phyloP scores from a whole-genome alignment of 75 land plant genomes.

The Chamaecyparis obtusa region DNA sequence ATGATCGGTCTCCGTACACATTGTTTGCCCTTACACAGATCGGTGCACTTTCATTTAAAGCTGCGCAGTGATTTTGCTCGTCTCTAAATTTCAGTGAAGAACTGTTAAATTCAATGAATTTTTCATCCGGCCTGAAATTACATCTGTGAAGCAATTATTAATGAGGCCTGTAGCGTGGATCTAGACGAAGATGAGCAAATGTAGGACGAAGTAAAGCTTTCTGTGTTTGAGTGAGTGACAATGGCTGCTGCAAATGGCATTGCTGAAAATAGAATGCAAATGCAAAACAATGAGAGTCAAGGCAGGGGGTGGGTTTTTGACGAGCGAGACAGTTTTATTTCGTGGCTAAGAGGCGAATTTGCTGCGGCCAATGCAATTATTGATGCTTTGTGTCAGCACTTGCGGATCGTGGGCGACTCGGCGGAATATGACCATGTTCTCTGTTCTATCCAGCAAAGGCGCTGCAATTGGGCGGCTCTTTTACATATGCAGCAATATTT shows the following conservation, averaged over 20 bases:
- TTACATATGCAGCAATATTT: slow-evolving; percentile 84
- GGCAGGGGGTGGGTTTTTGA: slow-evolving; percentile 24
- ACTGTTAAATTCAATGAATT: neutral
- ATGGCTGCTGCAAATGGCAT: slow-evolving; percentile 40
- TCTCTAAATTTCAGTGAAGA: neutral
- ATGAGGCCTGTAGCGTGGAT: neutral
- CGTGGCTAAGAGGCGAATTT: slow-evolving; percentile 73
- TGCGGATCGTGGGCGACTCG: slow-evolving; percentile 43
- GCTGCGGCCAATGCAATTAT: slow-evolving; percentile 90
- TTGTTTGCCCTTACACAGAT: neutral
- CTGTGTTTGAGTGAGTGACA: slow-evolving; percentile 14
- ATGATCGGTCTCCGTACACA: too few species aligned
- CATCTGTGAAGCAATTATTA: neutral
- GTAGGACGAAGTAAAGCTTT: neutral
- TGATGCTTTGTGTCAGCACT: slow-evolving; percentile 67
- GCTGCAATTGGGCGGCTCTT: slow-evolving; percentile 67
- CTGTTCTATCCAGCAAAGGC: slow-evolving; percentile 56
- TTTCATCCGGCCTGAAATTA: neutral
- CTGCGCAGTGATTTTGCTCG: neutral
- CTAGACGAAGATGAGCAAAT: neutral
- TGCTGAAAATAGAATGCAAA: neutral
- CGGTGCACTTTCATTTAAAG: neutral
- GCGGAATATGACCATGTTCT: slow-evolving; percentile 67
- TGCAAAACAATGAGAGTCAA: slow-evolving; percentile 9
- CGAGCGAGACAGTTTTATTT: slow-evolving; percentile 72